Evolutionary conservation across 2,329 filamentous ascomycete genomes (phyloP).

Genomic region (Colletotrichum sp.): DNA sequence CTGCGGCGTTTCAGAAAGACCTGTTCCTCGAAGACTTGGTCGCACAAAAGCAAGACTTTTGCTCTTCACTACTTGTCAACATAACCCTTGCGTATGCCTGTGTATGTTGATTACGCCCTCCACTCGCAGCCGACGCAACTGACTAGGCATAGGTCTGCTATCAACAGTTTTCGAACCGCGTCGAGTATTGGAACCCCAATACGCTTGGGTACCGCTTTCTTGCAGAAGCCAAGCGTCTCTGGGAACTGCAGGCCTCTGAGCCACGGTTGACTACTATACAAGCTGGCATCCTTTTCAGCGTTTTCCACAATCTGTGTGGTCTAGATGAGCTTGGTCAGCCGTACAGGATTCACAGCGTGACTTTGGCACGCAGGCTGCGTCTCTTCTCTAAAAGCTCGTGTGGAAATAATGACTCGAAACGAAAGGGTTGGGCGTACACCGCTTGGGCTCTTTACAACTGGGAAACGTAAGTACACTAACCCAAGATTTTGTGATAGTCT

Average conservation of each 20-base stretch:
- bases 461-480: background rate
- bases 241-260: slow-evolving; percentile 36
- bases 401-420: background rate
- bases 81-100: slow-evolving; percentile 30
- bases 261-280: slow-evolving; percentile 39
- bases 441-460: background rate
- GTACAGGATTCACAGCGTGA: slow-evolving; percentile 34
- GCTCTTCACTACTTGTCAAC: slow-evolving; percentile 32
- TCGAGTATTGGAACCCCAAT: slow-evolving; percentile 39
- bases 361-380: slow-evolving; percentile 33
- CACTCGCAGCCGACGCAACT: background rate
- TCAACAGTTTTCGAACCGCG: slow-evolving; percentile 27
- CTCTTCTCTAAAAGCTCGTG: background rate
- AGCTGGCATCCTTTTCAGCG: slow-evolving; percentile 35
- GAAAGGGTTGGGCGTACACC: background rate
- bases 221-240: slow-evolving; percentile 41
- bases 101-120: slow-evolving; percentile 25
- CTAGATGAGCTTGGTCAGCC: slow-evolving; percentile 41
- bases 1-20: slow-evolving; percentile 28
- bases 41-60: slow-evolving; percentile 21
- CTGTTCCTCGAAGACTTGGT: slow-evolving; percentile 31
- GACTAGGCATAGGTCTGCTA: slow-evolving; percentile 31
- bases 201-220: slow-evolving; percentile 39
- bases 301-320: slow-evolving; percentile 35
- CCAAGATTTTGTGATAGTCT: background rate